Conservation (phyloP, 2,329 filamentous ascomycete genomes). For the Fusarium coicis region DNA sequence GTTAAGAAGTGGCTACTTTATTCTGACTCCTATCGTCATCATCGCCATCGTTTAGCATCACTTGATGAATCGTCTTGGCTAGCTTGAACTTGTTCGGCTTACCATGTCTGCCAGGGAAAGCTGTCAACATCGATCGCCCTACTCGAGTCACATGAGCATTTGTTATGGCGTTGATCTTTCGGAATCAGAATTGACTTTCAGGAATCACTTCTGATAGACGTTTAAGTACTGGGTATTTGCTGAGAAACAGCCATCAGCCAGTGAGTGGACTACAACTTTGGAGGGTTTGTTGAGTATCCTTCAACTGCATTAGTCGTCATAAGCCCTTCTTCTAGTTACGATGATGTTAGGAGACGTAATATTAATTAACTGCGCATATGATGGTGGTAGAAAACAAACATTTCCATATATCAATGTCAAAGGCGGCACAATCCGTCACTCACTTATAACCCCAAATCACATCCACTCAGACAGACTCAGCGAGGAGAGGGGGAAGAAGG, state of each 20-base stretch:
- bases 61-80: not conserved
- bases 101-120: conserved; percentile 2
- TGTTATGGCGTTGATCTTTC: not conserved
- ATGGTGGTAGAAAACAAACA: not conserved
- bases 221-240: too few relatives aligned
- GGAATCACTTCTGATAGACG: not conserved
- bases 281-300: not conserved
- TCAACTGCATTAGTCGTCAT: not conserved
- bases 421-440: conserved; percentile 25
- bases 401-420: not conserved
- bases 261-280: not conserved
- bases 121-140: conserved; percentile 30
- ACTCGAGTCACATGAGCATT: conserved; percentile 1
- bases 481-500: conserved; percentile 12
- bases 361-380: not conserved
- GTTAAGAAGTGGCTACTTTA: not conserved
- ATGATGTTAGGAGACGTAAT: not conserved
- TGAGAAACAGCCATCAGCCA: not conserved
- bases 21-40: conserved; percentile 2
- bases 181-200: not conserved
- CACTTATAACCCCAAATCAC: conserved; percentile 27
- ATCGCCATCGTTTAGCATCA: not conserved
- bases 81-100: conserved; percentile 11
- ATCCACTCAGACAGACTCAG: not conserved
- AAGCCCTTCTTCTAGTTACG: not conserved